Evolutionary conservation across 2,329 filamentous ascomycete species (phyloP), one percentile per base, ranked within the genome.

Genomic region (Phoma sp.): DNA sequence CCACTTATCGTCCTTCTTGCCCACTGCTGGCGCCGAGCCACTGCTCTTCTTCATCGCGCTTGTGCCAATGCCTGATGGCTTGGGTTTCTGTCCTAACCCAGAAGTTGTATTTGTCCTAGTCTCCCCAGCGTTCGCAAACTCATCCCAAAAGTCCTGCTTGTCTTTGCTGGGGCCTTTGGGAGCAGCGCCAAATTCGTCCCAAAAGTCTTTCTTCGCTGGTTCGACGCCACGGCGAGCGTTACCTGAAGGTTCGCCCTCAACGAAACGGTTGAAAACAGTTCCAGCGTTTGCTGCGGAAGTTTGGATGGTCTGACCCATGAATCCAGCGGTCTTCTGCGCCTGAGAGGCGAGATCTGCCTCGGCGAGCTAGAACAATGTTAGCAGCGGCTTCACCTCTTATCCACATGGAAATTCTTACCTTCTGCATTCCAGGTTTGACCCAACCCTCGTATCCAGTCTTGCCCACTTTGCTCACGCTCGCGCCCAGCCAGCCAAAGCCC

Each of bases 401-500:
- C 6, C 6, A 5, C 9, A 25, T 18, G 20, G 18, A 2, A 14
- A 11, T 14, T 38, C 42, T 36, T 81, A 92, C 90, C 85, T 92
- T 90, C 71, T 91, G 90, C 57, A 95, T 92, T 23, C 92, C 95
- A 9, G 95, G 95, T 77, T 96, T 92, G 47, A 99, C 91, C 77
- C 92, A 97, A 28, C 89, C 86, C 63, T 95, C 89, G 73, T 97
- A 96, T 20, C 97, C 89, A 14, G 86, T 91, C 81, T 96, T 96
- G 30, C 93, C 95, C 61, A 91, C 90, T 81, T 95, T 96, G 21
- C 87, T 87, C 34, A 98, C 92, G 11, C 91, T 92, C 28, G 86
- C 89, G 15, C 92, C 85, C 69, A 98, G 92, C 92, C 95, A 98
- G 7, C 93, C 93, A 68, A 98, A 96, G 0, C 93, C 91, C 77